Evolutionary conservation across 192 early-diverging fungal genomes (phyloP).

Genomic region (Thamnidium elegans): DNA sequence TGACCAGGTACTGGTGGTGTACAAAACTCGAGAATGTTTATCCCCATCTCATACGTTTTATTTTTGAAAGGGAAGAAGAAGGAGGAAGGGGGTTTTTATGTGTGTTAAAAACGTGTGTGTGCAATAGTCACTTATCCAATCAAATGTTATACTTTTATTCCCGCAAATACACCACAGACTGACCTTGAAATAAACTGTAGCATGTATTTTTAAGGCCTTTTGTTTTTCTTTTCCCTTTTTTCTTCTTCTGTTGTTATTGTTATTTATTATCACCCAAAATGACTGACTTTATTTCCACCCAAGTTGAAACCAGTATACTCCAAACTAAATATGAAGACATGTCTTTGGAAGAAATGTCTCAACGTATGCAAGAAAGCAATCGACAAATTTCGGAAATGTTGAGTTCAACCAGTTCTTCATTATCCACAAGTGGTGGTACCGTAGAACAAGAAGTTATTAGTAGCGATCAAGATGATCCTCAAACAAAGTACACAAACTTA

Average conservation of each 20-base stretch:
- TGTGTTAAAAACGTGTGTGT: too few species aligned
- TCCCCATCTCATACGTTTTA: not conserved
- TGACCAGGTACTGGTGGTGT: conserved; percentile 56
- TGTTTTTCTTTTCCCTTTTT: too few species aligned
- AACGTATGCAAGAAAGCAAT: conserved; percentile 32
- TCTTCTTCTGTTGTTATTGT: too few species aligned
- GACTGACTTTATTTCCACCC: not conserved
- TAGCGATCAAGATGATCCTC: not conserved
- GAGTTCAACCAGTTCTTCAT: conserved; percentile 5
- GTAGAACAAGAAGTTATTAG: not conserved
- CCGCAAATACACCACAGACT: too few species aligned
- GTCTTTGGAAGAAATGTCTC: conserved; percentile 36
- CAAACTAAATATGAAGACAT: conserved; percentile 34
- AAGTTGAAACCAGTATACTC: conserved; percentile 1
- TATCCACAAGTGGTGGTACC: not conserved
- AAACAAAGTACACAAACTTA: conserved; percentile 47
- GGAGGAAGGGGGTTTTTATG: too few species aligned
- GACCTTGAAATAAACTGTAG: too few species aligned
- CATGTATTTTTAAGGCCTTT: too few species aligned
- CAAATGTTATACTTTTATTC: not conserved
- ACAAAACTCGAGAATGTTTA: conserved; percentile 44
- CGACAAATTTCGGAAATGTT: conserved; percentile 31
- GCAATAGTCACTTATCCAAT: too few species aligned
- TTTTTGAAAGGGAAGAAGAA: not conserved
- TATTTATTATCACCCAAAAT: too few species aligned